Conservation (phyloP, 176 grass and related monocot species). For the Tillandsia leiboldiana region DNA sequence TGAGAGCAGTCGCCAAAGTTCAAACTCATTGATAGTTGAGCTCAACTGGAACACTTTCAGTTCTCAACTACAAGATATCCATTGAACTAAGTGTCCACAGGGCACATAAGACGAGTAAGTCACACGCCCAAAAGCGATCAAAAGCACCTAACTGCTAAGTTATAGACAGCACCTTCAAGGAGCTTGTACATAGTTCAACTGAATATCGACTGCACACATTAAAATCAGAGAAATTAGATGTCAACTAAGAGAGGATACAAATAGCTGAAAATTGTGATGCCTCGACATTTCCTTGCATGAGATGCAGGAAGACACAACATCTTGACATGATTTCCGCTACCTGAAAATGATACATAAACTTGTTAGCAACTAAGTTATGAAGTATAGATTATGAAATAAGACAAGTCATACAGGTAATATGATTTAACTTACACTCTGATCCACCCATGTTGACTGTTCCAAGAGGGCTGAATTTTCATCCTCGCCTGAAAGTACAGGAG, state of each 20-base stretch:
- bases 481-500: constrained; percentile 44
- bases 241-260: constrained; percentile 67
- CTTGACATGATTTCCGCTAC: constrained; percentile 55
- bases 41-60: no score
- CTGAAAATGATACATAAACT: constrained; percentile 29
- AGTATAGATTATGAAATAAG: constrained; percentile 11
- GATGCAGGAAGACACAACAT: constrained; percentile 72
- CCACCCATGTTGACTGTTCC: constrained; percentile 49
- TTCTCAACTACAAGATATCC: not conserved
- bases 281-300: constrained; percentile 66
- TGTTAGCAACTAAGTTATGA: not conserved
- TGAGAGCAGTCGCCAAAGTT: no score
- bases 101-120: not conserved
- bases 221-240: not conserved
- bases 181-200: no score
- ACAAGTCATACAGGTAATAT: constrained; percentile 1
- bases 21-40: no score
- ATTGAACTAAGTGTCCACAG: not conserved
- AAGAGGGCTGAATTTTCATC: constrained; percentile 55
- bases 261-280: constrained; percentile 93
- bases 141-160: not conserved
- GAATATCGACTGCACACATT: no score
- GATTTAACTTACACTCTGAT: constrained; percentile 49
- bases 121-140: not conserved
- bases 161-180: no score